phyloP scores from a whole-genome alignment of 768 basidiomycete species.

The Paxillus rubicundulus region DNA sequence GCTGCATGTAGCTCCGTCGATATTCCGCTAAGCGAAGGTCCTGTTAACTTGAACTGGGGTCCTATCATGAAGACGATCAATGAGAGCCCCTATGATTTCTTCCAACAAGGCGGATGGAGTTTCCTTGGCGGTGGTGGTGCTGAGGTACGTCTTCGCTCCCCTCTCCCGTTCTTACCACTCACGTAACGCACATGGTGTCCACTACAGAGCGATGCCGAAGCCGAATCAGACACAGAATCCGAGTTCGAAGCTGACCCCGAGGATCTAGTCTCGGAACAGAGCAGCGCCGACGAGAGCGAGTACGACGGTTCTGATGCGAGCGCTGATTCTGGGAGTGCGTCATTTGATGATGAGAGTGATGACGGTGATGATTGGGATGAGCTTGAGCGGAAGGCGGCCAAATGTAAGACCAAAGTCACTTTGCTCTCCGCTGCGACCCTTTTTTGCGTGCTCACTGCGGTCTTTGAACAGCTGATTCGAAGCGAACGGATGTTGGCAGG shows the following conservation, averaged over 20 bases:
- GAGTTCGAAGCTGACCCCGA: slow-evolving; percentile 57
- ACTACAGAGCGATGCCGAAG: slow-evolving; percentile 56
- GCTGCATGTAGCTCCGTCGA: slow-evolving; percentile 78
- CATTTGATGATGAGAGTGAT: slow-evolving; percentile 62
- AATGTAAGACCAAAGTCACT: slow-evolving; percentile 49
- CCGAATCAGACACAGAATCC: slow-evolving; percentile 64
- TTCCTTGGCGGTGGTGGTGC: slow-evolving; percentile 70
- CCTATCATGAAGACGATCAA: slow-evolving; percentile 99
- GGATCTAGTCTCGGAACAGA: slow-evolving; percentile 40
- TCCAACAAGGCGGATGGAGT: slow-evolving; percentile 98
- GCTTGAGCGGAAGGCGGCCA: slow-evolving; percentile 86
- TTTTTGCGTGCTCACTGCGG: background rate
- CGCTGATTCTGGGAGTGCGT: slow-evolving; percentile 61
- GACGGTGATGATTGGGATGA: slow-evolving; percentile 96
- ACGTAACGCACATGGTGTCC: slow-evolving; percentile 42
- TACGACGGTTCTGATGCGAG: slow-evolving; percentile 53
- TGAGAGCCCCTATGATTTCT: slow-evolving; percentile 93
- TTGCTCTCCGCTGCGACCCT: background rate
- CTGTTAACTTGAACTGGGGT: slow-evolving; percentile 97
- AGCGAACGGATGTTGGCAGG: slow-evolving; percentile 40
- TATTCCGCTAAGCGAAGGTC: slow-evolving; percentile 91
- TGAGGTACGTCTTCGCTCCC: slow-evolving; percentile 48
- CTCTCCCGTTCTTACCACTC: slow-evolving; percentile 12
- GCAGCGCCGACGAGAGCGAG: slow-evolving; percentile 53
- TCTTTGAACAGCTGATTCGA: slow-evolving; percentile 44